Evolutionary conservation across 2,329 filamentous ascomycete species (phyloP), one percentile per base, ranked within the genome.

Genomic region (Bipolaris zeicola): DNA sequence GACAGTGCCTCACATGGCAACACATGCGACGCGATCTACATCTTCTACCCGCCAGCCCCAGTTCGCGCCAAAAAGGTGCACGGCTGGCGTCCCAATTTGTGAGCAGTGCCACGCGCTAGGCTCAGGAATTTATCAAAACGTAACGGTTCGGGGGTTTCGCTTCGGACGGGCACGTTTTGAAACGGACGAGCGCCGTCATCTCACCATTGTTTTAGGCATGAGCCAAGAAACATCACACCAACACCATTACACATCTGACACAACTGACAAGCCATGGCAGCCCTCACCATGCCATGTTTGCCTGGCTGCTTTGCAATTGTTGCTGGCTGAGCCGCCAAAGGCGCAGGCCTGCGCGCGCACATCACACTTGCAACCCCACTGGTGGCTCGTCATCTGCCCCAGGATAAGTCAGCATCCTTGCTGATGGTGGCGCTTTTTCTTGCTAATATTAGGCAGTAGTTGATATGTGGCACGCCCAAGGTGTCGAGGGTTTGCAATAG

Each of bases 401-500:
- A 37, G 24, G 42, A 16, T 5, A 43, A 38, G 24, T 26, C 46
- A 22, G 49, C 52, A 50, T 44, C 38, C 46, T 50, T 55, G 41
- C 52, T 49, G 36, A 54, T 28, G 45, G 28, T 26, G 41, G 44
- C 46, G 37, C 39, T 39, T 53, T 58, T 56, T 56, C 55, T 16
- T 61, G 57, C 57, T 56, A 52, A 55, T 50, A 45, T 57, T 53
- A 56, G 53, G 38, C 11, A 26, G 6, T 14, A 10, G 16, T 42
- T 34, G 42, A 47, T 36, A 43, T 28, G 47, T 54, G 49, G 50
- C 55, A 48, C 55, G 50, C 42, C 42, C 58, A 47, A 50, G 28
- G 55, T 46, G 48, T 46, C 50, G 55, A 61, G 56, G 55, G 60
- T 55, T 53, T 50, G 34, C 34, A 50, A 26, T 52, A 36, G 28